Evolutionary conservation across 768 basidiomycete species (phyloP).

Genomic region (Dacryopinax spathularia): DNA sequence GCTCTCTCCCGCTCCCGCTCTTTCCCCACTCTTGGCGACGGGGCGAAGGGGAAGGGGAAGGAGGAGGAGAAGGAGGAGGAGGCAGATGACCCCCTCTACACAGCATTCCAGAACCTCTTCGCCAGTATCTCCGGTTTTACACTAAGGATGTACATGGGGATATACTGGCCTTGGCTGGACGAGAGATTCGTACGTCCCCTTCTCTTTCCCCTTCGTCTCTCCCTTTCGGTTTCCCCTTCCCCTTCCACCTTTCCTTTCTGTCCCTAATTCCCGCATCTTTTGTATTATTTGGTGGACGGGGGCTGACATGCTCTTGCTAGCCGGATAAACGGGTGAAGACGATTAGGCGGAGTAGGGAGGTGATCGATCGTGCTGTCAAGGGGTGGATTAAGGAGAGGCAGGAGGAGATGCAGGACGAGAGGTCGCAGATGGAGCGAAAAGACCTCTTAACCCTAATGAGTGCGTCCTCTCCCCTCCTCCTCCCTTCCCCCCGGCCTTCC

Average conservation of each 20-base stretch:
- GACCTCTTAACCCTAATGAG: conserved; percentile 70
- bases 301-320: too few species aligned
- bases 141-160: not conserved
- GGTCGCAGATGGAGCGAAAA: conserved; percentile 32
- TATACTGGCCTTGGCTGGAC: not conserved
- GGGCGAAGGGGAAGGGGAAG: too few species aligned
- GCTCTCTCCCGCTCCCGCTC: too few species aligned
- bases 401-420: conserved; percentile 16
- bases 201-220: too few species aligned
- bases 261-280: too few species aligned
- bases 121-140: not conserved
- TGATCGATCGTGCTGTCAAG: not conserved
- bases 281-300: too few species aligned
- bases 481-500: too few species aligned
- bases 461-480: conserved; percentile 27
- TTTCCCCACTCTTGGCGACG: too few species aligned
- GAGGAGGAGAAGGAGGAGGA: too few species aligned
- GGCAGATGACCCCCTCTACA: not conserved
- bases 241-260: too few species aligned
- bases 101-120: not conserved
- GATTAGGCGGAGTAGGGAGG: not conserved
- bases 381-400: not conserved
- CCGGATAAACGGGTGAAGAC: not conserved
- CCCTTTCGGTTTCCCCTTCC: too few species aligned
- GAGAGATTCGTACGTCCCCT: not conserved